Evolutionary conservation across 352 stramenopile genomes (phyloP).

Genomic region (Phytophthora cactorum): DNA sequence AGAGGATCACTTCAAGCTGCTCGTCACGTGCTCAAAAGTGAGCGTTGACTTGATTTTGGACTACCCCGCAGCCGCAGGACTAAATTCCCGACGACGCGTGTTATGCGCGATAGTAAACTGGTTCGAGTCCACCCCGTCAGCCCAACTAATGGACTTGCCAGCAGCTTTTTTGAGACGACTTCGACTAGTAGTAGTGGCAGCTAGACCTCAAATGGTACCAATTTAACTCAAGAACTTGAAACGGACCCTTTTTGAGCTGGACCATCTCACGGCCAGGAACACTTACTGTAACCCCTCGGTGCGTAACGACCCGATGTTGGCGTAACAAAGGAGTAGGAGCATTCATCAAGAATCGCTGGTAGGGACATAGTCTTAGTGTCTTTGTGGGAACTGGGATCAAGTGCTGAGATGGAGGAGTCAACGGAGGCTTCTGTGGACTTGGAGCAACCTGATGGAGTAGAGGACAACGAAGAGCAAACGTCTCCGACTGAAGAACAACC

Average conservation of each 20-base stretch:
- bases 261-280: no score
- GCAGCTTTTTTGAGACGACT: constrained; percentile 36
- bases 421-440: background rate
- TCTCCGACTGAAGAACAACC: constrained; percentile 1
- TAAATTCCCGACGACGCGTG: constrained; percentile 7
- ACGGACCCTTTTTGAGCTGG: constrained; percentile 1
- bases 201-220: constrained; percentile 15
- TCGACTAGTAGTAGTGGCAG: constrained; percentile 35
- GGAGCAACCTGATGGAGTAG: constrained; percentile 1
- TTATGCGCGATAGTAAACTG: constrained; percentile 28
- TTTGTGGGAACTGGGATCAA: background rate
- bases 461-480: constrained; percentile 5
- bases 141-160: constrained; percentile 20
- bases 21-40: constrained; percentile 18
- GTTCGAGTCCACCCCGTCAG: constrained; percentile 26
- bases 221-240: background rate
- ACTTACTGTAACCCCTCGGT: no score
- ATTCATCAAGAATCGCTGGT: no score
- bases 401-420: constrained; percentile 10
- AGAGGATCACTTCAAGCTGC: constrained; percentile 23
- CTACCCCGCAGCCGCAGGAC: constrained; percentile 2
- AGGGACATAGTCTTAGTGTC: no score
- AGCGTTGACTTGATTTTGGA: constrained; percentile 31
- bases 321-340: no score
- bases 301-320: no score